Conservation (phyloP, 2,329 filamentous ascomycete species). For the Aureobasidium sp. region DNA sequence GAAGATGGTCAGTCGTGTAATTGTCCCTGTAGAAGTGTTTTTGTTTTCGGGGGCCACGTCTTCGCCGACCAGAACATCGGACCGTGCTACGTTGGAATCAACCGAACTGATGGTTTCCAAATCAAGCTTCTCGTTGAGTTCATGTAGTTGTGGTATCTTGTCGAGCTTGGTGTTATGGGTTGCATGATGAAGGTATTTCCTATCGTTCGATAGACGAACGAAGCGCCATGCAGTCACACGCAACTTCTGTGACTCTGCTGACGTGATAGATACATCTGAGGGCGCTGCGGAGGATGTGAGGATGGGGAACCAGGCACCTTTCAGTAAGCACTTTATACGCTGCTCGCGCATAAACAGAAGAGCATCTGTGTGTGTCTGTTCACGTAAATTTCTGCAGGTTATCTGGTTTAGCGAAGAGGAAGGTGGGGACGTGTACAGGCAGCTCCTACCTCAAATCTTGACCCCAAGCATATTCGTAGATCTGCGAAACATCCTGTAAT, state of each 20-base stretch:
- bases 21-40: not conserved
- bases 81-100: constrained; percentile 59
- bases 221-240: constrained; percentile 62
- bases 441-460: constrained; percentile 59
- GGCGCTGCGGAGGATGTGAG: constrained; percentile 42
- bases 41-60: not conserved
- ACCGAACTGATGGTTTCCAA: constrained; percentile 83
- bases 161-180: constrained; percentile 62
- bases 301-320: constrained; percentile 78
- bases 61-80: not conserved
- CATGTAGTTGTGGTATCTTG: constrained; percentile 63
- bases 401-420: not conserved
- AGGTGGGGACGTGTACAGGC: not conserved
- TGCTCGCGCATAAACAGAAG: constrained; percentile 97
- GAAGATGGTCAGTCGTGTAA: constrained; percentile 14
- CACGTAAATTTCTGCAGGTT: constrained; percentile 63
- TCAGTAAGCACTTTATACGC: constrained; percentile 77
- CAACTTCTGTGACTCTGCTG: constrained; percentile 37
- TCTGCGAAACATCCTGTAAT: constrained; percentile 84
- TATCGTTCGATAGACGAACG: constrained; percentile 82
- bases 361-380: constrained; percentile 84
- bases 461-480: constrained; percentile 93
- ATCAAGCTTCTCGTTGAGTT: constrained; percentile 75
- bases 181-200: constrained; percentile 81
- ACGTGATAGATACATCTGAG: constrained; percentile 21